Percentiles rank a stretch among this genome's conserved stretches.
These are phyloP conservation scores for Oryza meyeriana DNA, from an alignment of 176 grass and related monocot species.

Conservation along the genomic window DNA sequence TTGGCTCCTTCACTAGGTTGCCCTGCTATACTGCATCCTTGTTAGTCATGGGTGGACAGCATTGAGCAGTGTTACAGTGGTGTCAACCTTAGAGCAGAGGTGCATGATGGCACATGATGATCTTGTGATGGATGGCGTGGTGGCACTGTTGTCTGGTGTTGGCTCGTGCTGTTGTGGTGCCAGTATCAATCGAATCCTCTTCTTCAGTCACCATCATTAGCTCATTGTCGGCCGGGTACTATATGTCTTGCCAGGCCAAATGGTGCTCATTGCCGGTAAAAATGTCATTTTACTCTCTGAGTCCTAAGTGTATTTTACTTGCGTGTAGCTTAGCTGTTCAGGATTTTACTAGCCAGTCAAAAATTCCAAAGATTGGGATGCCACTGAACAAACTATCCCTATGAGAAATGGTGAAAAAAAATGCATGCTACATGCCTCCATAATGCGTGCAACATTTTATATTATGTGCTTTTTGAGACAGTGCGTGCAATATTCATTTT, in stretches of 20 bases:
- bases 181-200: background rate
- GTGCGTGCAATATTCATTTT: background rate
- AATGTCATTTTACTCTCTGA: background rate
- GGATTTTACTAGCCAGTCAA: no score
- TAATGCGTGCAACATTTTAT: constrained; percentile 14
- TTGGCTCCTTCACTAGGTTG: background rate
- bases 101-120: background rate
- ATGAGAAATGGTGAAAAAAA: background rate
- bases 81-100: background rate
- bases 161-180: background rate
- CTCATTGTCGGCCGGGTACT: background rate
- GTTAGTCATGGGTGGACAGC: background rate
- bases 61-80: background rate
- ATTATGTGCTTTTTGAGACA: background rate
- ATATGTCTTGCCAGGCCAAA: background rate
- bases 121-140: background rate
- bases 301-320: background rate
- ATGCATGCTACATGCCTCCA: background rate
- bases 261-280: background rate
- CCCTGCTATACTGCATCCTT: background rate
- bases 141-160: background rate
- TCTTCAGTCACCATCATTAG: background rate
- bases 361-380: background rate
- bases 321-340: no score
- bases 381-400: background rate